Percentiles rank a stretch among this genome's conserved stretches.
Conservation (phyloP, 164 flowering plant genomes). For the Vitis amurensis region DNA sequence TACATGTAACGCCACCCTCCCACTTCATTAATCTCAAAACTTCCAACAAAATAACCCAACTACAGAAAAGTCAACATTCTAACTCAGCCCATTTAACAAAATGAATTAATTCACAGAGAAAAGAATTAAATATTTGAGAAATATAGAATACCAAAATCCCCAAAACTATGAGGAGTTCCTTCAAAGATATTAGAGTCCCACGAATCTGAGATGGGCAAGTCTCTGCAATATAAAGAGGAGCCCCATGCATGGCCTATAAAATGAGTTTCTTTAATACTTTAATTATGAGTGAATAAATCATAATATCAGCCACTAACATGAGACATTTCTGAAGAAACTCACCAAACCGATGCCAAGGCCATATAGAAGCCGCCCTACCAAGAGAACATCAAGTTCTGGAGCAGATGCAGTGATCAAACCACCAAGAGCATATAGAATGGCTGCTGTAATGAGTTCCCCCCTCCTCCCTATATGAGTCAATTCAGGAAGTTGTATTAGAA, state of each 20-base stretch:
- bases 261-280: conserved; percentile 5
- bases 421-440: conserved; percentile 65
- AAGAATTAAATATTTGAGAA: background rate
- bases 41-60: conserved; percentile 90
- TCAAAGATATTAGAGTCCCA: conserved; percentile 86
- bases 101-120: background rate
- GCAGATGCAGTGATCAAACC: conserved; percentile 65
- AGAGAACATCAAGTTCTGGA: conserved; percentile 66
- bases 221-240: conserved; percentile 96
- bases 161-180: conserved; percentile 88
- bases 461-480: conserved; percentile 61
- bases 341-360: conserved; percentile 97
- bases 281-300: conserved; percentile 1
- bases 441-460: conserved; percentile 74
- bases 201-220: conserved; percentile 92
- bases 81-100: conserved; percentile 9
- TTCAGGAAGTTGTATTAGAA: background rate
- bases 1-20: conserved; percentile 98
- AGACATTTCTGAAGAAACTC: conserved; percentile 23
- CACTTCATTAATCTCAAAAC: conserved; percentile 58
- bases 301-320: background rate
- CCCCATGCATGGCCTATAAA: conserved; percentile 96
- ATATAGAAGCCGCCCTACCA: conserved; percentile 75
- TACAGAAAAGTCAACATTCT: conserved; percentile 27
- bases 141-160: conserved; percentile 73